Evolutionary conservation across 192 early-diverging fungal species (phyloP), one percentile per base, ranked within the genome.

Genomic region (Podila verticillata): DNA sequence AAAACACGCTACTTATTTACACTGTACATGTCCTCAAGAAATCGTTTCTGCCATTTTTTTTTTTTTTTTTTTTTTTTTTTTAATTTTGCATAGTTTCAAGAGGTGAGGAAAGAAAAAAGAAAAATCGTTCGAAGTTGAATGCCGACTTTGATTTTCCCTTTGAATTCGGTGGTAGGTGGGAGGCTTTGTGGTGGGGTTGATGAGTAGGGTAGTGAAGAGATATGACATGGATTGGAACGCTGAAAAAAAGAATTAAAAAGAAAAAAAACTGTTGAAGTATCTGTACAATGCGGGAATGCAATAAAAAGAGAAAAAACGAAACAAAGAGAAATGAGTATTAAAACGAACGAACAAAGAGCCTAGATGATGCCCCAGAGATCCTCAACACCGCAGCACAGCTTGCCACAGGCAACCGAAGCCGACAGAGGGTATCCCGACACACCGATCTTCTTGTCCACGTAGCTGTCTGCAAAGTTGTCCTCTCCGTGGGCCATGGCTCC

Each of bases 381-480:
- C 80, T 97, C 97, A 68, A 96, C 87, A 26, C 94, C 91, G 64
- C 91, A 92, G 49, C 92, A 91, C 67, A 99, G 87, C 86, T 99
- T 99, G 48, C 95, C 94, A 73, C 96, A 98, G 0, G 98, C 96
- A n/a, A 98, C 96, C 3, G 95, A 94, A 19, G 98, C 98, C 36
- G 95, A 96, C 48, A 99, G 86, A 7, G 97, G 94, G 83, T 98
- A 99, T 81, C 98, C 95, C 3, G 95, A 96, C 34, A 99, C 92
- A 51, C 96, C 94, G 65, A 99, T 96, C 87, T 99, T 99, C 70
- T 97, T 95, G 82, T 99, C 97, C 29, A 98, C 93, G 79, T 96
- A 95, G 24, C 91, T 85, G 74, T 98, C 97, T 9, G 96, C 97
- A 90, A 96, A 99, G 83, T 96, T 88, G 73, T 99, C 98, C 49